phyloP scores from a whole-genome alignment of 495 filamentous ascomycete species.

The Xylaria nigripes region DNA sequence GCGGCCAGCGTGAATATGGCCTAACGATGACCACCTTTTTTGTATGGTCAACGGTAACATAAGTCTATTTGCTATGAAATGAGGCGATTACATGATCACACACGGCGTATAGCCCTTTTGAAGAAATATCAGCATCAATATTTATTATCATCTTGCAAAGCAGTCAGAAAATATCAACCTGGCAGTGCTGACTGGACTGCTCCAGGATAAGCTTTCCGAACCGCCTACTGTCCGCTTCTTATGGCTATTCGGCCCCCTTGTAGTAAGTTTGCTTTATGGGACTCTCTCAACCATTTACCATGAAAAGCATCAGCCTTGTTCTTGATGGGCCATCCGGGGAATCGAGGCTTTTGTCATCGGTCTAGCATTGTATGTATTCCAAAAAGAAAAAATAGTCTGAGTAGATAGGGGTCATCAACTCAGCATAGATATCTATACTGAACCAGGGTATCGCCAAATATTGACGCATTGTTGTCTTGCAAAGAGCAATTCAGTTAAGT shows the following conservation, averaged over 20 bases:
- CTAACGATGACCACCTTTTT: neutral
- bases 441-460: neutral
- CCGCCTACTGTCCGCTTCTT: neutral
- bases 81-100: neutral
- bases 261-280: constrained; percentile 5
- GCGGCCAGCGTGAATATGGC: constrained; percentile 4
- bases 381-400: constrained; percentile 2
- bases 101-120: neutral
- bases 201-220: neutral
- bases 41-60: neutral
- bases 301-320: too few relatives aligned
- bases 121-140: neutral
- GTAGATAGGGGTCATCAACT: neutral
- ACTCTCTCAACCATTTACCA: neutral
- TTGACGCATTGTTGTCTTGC: neutral
- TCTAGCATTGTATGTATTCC: constrained; percentile 10
- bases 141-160: neutral
- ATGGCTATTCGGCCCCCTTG: constrained; percentile 1
- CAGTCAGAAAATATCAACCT: constrained; percentile 4
- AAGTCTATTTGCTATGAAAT: neutral
- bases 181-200: neutral
- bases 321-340: neutral
- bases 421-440: constrained; percentile 1
- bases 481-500: too few relatives aligned
- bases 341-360: constrained; percentile 4